Evolutionary conservation across 192 early-diverging fungal species (phyloP).

Genomic region (Backusella westeae): DNA sequence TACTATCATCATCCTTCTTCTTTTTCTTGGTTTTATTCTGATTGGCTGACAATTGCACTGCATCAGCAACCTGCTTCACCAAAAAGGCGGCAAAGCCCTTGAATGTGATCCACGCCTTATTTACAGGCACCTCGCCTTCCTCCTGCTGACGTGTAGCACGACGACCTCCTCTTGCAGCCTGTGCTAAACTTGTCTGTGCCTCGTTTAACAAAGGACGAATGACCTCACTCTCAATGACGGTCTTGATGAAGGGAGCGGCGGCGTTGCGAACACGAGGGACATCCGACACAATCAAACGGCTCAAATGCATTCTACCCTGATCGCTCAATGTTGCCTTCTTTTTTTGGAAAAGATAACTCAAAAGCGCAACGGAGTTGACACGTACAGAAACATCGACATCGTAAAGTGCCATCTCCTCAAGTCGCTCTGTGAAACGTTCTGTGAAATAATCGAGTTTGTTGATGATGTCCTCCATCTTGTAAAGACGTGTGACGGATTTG

Average conservation of each 20-base stretch:
- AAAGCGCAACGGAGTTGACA: constrained; percentile 48
- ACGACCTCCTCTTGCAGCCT: background rate
- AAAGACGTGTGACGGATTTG: constrained; percentile 58
- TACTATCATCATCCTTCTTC: background rate
- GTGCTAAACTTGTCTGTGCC: constrained; percentile 20
- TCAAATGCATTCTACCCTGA: constrained; percentile 57
- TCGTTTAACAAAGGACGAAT: constrained; percentile 28
- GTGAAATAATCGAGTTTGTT: constrained; percentile 60
- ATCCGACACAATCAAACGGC: constrained; percentile 70
- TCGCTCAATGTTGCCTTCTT: constrained; percentile 60
- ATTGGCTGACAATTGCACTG: background rate
- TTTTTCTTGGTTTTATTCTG: background rate
- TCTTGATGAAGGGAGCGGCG: constrained; percentile 59
- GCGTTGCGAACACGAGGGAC: constrained; percentile 64
- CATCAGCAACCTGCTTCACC: constrained; percentile 35
- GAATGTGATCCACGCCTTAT: constrained; percentile 42
- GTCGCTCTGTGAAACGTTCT: constrained; percentile 64
- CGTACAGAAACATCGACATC: constrained; percentile 61
- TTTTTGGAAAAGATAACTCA: constrained; percentile 35
- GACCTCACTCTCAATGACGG: constrained; percentile 40
- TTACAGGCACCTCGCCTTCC: constrained; percentile 19
- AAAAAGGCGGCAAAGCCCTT: constrained; percentile 48
- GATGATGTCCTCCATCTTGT: constrained; percentile 52
- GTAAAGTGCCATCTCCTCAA: constrained; percentile 73
- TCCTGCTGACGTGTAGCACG: background rate